Evolutionary conservation across 2,329 filamentous ascomycete genomes (phyloP).

Genomic region (Calonectria pseudoturangicola): DNA sequence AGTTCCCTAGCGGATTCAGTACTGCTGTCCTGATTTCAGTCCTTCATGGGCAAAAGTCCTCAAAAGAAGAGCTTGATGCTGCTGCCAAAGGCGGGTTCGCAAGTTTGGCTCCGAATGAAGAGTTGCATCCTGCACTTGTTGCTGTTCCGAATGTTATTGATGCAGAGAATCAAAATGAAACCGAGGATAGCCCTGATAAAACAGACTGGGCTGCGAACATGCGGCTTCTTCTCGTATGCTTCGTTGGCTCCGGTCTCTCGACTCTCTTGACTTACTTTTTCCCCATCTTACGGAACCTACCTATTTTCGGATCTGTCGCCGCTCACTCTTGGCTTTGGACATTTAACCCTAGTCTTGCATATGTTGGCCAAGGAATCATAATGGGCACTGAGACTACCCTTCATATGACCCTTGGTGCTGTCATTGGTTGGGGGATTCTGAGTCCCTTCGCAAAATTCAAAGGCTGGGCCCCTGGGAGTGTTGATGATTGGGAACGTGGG

Average conservation of each 20-base stretch:
- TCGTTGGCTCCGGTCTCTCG: constrained; percentile 76
- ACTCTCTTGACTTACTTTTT: constrained; percentile 94
- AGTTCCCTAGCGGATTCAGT: constrained; percentile 96
- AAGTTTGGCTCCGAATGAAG: constrained; percentile 62
- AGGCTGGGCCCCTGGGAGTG: constrained; percentile 92
- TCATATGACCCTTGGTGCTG: constrained; percentile 94
- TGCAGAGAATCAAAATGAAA: constrained; percentile 58
- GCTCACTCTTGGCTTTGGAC: constrained; percentile 94
- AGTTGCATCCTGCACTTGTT: constrained; percentile 45
- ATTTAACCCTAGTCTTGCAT: constrained; percentile 96
- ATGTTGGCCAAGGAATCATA: constrained; percentile 97
- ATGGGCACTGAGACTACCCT: constrained; percentile 97
- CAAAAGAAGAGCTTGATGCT: constrained; percentile 59
- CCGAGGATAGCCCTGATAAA: constrained; percentile 55
- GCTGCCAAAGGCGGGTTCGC: constrained; percentile 64
- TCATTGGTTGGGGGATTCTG: constrained; percentile 92
- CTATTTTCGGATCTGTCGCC: constrained; percentile 85
- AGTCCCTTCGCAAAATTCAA: constrained; percentile 90
- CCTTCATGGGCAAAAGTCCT: constrained; percentile 78
- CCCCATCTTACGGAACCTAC: constrained; percentile 88
- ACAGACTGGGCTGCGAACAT: constrained; percentile 69
- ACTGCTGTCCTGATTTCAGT: constrained; percentile 95
- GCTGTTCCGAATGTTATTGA: constrained; percentile 52
- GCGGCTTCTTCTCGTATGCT: constrained; percentile 73
- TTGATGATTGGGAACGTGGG: constrained; percentile 91